Base-by-base conservation (phyloP, 2,329 filamentous ascomycete species). In the Sclerotinia glacialis region DNA sequence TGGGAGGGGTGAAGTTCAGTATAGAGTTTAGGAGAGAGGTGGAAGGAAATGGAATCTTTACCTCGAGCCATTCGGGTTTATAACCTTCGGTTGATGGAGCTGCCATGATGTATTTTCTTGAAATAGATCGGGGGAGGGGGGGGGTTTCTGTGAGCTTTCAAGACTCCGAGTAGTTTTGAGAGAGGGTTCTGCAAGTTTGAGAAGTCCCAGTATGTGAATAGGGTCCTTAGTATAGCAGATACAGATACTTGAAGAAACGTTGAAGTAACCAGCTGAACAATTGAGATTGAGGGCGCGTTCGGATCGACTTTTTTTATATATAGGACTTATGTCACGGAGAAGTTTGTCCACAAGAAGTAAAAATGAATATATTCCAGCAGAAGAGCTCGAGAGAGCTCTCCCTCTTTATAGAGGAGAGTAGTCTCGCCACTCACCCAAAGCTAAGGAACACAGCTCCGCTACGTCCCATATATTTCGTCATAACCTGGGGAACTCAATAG, bases 61-160 rank as follows among this genome's bases (percentile, higher is more conserved):
- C 72, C 65, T 72, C 69, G 44, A 73, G 72, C 72, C 72, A 73
- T 52, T 68, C 68, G 40, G 67, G 64, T 2, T 66, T 63, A 47
- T 73, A 73, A 9, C 67, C 68, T 53, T 69, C 71, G 37, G 58
- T 66, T 16, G 54, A 53, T 59, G 61, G 21, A 52, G 44, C 11
- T 59, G 42, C 42, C 63, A 65, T 65, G 11, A 42, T 54, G n/a
- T n/a, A 2, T 14, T n/a, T n/a, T n/a, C 5, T 3, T 9, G 14
- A n/a, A 46, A 18, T 21, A 9, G 44, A 8, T 46, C 16, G 44
- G 37, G 11, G 8, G 14, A 23, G 2, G 44, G 37, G 11, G 8
- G 14, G 23, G 2, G 12, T 9, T 34, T 60, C 21, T 47, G 16
- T 42, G 16, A 31, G 18, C 21, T 31, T 21, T 8, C 0, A 12